Evolutionary conservation across 164 flowering plant species (phyloP).

Genomic region (Chloranthus sessilifolius): DNA sequence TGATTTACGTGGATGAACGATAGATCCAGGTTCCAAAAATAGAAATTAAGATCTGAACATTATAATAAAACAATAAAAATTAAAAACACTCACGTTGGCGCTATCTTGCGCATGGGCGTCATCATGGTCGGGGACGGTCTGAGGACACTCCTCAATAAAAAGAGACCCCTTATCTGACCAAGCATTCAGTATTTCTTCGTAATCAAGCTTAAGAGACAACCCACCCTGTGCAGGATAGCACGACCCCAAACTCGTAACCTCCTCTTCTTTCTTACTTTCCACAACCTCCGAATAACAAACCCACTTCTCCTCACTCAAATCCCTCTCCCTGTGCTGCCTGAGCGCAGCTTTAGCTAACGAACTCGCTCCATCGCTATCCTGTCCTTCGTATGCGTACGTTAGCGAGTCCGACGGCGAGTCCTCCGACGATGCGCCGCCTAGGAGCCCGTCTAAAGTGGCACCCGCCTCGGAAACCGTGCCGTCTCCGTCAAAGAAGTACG

Average conservation of each 20-base stretch:
- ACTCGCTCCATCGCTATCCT: slow-evolving; percentile 17
- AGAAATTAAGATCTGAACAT: background rate
- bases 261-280: slow-evolving; percentile 31
- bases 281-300: slow-evolving; percentile 52
- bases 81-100: slow-evolving; percentile 22
- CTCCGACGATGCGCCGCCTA: slow-evolving; percentile 7
- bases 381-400: slow-evolving; percentile 20
- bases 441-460: slow-evolving; percentile 40
- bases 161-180: slow-evolving; percentile 75
- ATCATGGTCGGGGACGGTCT: slow-evolving; percentile 58
- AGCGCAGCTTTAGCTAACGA: slow-evolving; percentile 46
- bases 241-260: slow-evolving; percentile 7
- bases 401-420: slow-evolving; percentile 9
- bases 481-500: slow-evolving; percentile 36
- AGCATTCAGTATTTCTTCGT: slow-evolving; percentile 61
- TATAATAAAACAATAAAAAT: background rate
- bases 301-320: slow-evolving; percentile 52
- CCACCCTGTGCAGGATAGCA: slow-evolving; percentile 6
- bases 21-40: too few species aligned
- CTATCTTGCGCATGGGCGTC: slow-evolving; percentile 9
- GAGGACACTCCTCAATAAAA: slow-evolving; percentile 38
- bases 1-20: too few species aligned
- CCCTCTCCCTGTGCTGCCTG: slow-evolving; percentile 36
- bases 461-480: slow-evolving; percentile 18
- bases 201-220: slow-evolving; percentile 73